A percentile compares a stretch with the other conserved stretches of the same genome.
phyloP scores from a whole-genome alignment of 2,329 filamentous ascomycete genomes.

The Pseudocercospora pini-densiflorae region DNA sequence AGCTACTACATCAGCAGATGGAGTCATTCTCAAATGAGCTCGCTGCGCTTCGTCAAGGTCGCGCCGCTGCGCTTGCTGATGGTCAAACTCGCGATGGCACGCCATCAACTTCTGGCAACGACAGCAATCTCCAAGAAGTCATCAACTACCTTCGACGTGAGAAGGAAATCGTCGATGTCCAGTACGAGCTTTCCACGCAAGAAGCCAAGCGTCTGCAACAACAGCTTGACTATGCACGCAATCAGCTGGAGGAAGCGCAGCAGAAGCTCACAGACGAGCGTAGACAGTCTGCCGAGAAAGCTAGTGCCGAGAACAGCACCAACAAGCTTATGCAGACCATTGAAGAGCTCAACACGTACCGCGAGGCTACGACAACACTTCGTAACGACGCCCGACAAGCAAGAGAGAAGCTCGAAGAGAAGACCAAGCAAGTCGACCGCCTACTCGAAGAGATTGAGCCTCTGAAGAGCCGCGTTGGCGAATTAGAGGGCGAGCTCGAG shows the following conservation, averaged over 20 bases:
- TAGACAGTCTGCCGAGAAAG: constrained; percentile 72
- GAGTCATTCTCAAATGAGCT: constrained; percentile 80
- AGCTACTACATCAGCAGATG: constrained; percentile 84
- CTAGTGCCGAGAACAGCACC: constrained; percentile 76
- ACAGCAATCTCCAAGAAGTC: constrained; percentile 82
- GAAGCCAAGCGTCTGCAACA: constrained; percentile 88
- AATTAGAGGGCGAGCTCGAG: constrained; percentile 79
- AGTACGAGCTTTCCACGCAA: constrained; percentile 85
- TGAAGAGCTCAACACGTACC: constrained; percentile 93
- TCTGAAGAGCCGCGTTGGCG: constrained; percentile 76
- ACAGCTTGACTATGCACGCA: constrained; percentile 83
- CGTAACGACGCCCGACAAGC: constrained; percentile 83
- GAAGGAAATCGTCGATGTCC: constrained; percentile 98
- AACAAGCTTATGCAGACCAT: constrained; percentile 93
- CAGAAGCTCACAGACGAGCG: constrained; percentile 92
- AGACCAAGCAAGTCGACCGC: constrained; percentile 73
- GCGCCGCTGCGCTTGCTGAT: constrained; percentile 58
- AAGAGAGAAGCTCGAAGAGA: constrained; percentile 75
- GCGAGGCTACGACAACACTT: constrained; percentile 90
- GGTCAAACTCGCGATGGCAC: constrained; percentile 53
- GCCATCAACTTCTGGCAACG: constrained; percentile 21
- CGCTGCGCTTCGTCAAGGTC: constrained; percentile 75
- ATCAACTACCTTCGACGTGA: constrained; percentile 91
- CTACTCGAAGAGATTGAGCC: constrained; percentile 78
- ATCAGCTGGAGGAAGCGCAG: constrained; percentile 84